Percentiles rank a stretch among this genome's conserved stretches.
Conservation (phyloP, 345 rosid genomes). For the Ailanthus altissimus region DNA sequence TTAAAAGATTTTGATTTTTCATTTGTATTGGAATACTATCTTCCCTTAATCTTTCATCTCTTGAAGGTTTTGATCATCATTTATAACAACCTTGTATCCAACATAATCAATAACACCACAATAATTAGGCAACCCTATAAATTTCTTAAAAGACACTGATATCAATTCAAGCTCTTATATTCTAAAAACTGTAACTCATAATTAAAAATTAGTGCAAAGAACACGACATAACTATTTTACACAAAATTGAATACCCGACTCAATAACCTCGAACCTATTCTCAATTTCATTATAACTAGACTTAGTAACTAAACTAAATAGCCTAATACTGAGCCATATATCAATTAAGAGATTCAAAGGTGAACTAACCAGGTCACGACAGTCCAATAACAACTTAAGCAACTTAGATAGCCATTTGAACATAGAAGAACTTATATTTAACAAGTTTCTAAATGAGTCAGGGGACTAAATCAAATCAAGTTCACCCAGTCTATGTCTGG, state of each 20-base stretch:
- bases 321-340: slow-evolving; percentile 58
- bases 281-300: slow-evolving; percentile 50
- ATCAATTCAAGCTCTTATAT: slow-evolving; percentile 47
- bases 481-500: slow-evolving; percentile 23
- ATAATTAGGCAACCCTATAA: slow-evolving; percentile 57
- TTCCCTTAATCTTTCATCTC: background rate
- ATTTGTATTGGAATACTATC: slow-evolving; percentile 52
- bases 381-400: slow-evolving; percentile 66
- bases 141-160: slow-evolving; percentile 42
- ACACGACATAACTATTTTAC: slow-evolving; percentile 64
- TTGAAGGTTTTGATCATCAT: slow-evolving; percentile 13
- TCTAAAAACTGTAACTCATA: slow-evolving; percentile 56
- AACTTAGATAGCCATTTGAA: slow-evolving; percentile 67
- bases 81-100: slow-evolving; percentile 39
- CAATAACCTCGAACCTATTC: slow-evolving; percentile 52
- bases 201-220: slow-evolving; percentile 67
- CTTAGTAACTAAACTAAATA: slow-evolving; percentile 54
- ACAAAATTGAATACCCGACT: slow-evolving; percentile 59
- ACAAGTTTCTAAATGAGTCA: slow-evolving; percentile 46
- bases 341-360: slow-evolving; percentile 58
- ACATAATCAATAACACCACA: slow-evolving; percentile 61
- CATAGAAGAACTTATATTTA: slow-evolving; percentile 56
- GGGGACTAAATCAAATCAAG: slow-evolving; percentile 32
- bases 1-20: too few relatives aligned
- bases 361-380: slow-evolving; percentile 64